A percentile compares a stretch with the other conserved stretches of the same genome.
Conservation (phyloP, 352 stramenopile genomes). For the Globisporangium heterothallicum region DNA sequence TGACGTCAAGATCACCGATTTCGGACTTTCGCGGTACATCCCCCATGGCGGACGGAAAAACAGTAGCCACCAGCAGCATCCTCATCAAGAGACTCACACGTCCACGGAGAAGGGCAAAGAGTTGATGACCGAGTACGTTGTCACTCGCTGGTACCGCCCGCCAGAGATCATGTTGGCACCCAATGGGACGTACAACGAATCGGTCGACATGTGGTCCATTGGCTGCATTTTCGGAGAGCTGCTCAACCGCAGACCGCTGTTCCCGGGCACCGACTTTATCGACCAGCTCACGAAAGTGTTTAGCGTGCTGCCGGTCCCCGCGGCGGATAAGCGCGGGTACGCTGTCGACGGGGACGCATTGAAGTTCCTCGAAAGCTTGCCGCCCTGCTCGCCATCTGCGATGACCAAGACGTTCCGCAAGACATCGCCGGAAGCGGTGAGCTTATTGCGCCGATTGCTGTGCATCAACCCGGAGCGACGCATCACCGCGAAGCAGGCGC, state of each 20-base stretch:
- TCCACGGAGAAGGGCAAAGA: conserved; percentile 45
- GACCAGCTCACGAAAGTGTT: conserved; percentile 79
- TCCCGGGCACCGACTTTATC: conserved; percentile 74
- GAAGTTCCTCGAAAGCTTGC: conserved; percentile 69
- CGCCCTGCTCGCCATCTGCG: conserved; percentile 62
- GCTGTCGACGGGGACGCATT: conserved; percentile 67
- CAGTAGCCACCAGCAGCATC: too few relatives aligned
- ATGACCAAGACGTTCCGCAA: conserved; percentile 64
- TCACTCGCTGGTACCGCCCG: conserved; percentile 79
- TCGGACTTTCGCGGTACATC: conserved; percentile 71
- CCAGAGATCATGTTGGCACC: conserved; percentile 85
- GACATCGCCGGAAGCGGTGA: conserved; percentile 63
- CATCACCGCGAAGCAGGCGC: conserved; percentile 82
- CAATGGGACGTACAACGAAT: conserved; percentile 69
- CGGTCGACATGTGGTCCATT: conserved; percentile 86
- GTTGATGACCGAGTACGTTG: conserved; percentile 84
- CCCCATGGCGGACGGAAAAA: conserved; percentile 25
- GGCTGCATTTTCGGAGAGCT: conserved; percentile 93
- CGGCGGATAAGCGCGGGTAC: conserved; percentile 73
- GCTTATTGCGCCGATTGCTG: conserved; percentile 56
- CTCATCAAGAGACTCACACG: too few relatives aligned
- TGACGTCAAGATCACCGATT: conserved; percentile 84
- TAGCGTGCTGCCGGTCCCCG: conserved; percentile 57
- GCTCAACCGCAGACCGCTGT: conserved; percentile 70
- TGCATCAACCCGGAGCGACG: conserved; percentile 89